Percentiles rank a stretch among this genome's conserved stretches.
Conservation (phyloP, 805 yeast genomes). For the Cyberlindnera mississippiensis region DNA sequence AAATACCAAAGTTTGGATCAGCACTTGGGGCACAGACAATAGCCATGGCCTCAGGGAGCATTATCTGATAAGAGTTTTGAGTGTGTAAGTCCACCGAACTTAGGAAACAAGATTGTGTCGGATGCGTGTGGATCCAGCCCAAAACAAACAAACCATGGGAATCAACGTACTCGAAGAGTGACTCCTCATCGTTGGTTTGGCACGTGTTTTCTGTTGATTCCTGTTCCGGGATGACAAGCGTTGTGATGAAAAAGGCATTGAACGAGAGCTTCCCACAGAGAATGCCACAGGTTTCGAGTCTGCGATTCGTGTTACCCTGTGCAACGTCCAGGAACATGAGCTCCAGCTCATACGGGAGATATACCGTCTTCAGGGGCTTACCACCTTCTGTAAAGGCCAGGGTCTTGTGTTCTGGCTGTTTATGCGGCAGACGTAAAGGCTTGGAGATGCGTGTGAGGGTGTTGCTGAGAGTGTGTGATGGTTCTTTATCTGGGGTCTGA, state of each 20-base stretch:
- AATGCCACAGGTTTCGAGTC: conserved; percentile 64
- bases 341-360: conserved; percentile 44
- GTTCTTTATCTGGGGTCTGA: conserved; percentile 11
- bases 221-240: conserved; percentile 59
- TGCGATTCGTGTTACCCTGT: conserved; percentile 41
- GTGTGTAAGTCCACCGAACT: conserved; percentile 67
- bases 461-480: too few species aligned
- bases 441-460: conserved; percentile 2
- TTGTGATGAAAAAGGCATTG: conserved; percentile 61
- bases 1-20: conserved; percentile 44
- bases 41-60: conserved; percentile 68
- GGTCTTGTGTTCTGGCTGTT: conserved; percentile 32
- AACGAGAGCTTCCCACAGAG: conserved; percentile 58
- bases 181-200: conserved; percentile 56
- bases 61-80: conserved; percentile 62
- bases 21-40: conserved; percentile 58
- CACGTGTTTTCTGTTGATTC: conserved; percentile 61
- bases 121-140: conserved; percentile 77
- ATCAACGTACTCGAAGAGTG: conserved; percentile 52
- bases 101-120: conserved; percentile 67
- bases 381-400: conserved; percentile 52
- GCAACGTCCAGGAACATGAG: conserved; percentile 44
- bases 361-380: conserved; percentile 47
- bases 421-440: conserved; percentile 1
- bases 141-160: conserved; percentile 53